These are phyloP conservation scores for Aspergillus piperis DNA, from an alignment of 2,329 filamentous ascomycete genomes.

Conservation along the genomic window DNA sequence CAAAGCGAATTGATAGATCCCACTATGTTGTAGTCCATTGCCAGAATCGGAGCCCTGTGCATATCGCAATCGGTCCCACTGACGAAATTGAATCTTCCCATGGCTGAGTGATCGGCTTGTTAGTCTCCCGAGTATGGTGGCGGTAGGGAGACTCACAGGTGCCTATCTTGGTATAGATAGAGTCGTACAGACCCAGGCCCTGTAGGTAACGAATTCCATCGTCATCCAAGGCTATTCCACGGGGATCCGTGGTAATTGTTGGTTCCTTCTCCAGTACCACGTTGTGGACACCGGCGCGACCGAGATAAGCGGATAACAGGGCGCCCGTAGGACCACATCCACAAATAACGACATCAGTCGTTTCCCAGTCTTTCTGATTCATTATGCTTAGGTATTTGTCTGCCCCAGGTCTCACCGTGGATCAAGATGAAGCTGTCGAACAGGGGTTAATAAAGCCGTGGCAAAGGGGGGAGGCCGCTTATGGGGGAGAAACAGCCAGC, in stretches of 20 bases:
- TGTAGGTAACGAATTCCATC: slow-evolving; percentile 36
- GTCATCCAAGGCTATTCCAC: slow-evolving; percentile 37
- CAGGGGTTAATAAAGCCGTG: neutral
- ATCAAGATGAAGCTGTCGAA: neutral
- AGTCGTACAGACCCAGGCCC: slow-evolving; percentile 30
- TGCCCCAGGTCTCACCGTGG: neutral
- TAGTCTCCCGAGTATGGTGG: neutral
- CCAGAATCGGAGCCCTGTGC: slow-evolving; percentile 25
- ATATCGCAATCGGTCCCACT: slow-evolving; percentile 23
- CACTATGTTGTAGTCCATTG: slow-evolving; percentile 26
- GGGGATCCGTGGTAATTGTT: slow-evolving; percentile 35
- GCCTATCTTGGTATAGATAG: slow-evolving; percentile 31
- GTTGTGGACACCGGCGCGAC: slow-evolving; percentile 25
- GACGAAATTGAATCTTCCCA: slow-evolving; percentile 29
- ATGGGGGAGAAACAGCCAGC: too few species aligned
- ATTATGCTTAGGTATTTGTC: neutral
- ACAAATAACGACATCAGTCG: slow-evolving; percentile 35
- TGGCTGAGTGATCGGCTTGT: slow-evolving; percentile 7
- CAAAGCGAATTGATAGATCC: neutral
- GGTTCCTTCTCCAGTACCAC: slow-evolving; percentile 33
- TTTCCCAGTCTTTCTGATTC: slow-evolving; percentile 10
- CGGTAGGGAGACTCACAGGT: slow-evolving; percentile 19
- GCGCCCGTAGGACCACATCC: slow-evolving; percentile 39
- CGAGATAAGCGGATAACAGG: slow-evolving; percentile 31
- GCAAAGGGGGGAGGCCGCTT: too few species aligned